Conservation (phyloP, 73 alveolate species). For the Diophrys appendiculata region DNA sequence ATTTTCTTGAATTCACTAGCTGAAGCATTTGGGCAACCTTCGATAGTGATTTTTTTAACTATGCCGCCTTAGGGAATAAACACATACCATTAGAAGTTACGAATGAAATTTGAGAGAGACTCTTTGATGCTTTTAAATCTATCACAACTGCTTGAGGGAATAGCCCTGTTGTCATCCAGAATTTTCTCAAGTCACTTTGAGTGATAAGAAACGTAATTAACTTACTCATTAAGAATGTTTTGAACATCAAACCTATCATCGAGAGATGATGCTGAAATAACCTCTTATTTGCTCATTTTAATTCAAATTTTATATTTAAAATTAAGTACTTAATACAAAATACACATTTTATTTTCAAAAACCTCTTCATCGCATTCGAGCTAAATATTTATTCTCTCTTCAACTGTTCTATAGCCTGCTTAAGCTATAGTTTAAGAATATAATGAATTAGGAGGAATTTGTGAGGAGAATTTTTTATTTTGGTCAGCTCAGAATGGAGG, state of each 20-base stretch:
- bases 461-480: too few species aligned
- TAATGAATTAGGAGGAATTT: too few species aligned
- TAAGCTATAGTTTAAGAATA: too few species aligned
- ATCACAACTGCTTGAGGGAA: conserved; percentile 67
- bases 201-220: neutral
- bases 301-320: conserved; percentile 16
- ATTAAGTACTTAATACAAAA: too few species aligned
- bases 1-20: conserved; percentile 58
- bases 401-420: too few species aligned
- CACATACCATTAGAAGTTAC: conserved; percentile 29
- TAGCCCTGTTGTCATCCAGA: conserved; percentile 74
- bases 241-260: conserved; percentile 63
- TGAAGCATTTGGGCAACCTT: conserved; percentile 54
- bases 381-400: too few species aligned
- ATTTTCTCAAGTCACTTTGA: conserved; percentile 15
- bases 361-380: too few species aligned
- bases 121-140: conserved; percentile 47
- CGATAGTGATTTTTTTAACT: conserved; percentile 51
- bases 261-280: conserved; percentile 57
- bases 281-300: conserved; percentile 34
- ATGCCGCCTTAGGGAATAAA: neutral
- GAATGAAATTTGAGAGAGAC: conserved; percentile 31
- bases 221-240: conserved; percentile 28
- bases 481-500: too few species aligned
- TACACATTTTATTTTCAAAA: too few species aligned